Conservation (phyloP, 495 filamentous ascomycete species). For the Penicillium bialowiezense region DNA sequence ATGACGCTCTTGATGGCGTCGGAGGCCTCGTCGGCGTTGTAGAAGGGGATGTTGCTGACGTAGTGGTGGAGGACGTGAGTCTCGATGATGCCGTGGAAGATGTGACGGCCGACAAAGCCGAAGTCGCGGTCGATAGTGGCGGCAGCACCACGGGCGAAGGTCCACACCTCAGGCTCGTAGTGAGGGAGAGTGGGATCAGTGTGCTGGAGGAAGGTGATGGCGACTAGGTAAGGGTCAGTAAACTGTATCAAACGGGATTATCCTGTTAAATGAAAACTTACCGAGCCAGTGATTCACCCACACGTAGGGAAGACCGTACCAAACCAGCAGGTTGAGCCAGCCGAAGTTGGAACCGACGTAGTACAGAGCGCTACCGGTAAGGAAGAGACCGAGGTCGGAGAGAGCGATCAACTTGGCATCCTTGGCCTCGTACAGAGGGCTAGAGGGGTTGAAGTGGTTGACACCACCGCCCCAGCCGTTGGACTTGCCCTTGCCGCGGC, state of each 20-base stretch:
- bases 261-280: slow-evolving; percentile 27
- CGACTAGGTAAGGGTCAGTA: slow-evolving; percentile 36
- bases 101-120: slow-evolving; percentile 55
- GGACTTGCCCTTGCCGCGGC: slow-evolving; percentile 81
- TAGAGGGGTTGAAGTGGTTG: slow-evolving; percentile 89
- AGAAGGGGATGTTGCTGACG: slow-evolving; percentile 61
- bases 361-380: slow-evolving; percentile 55
- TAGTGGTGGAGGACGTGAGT: slow-evolving; percentile 62
- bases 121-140: slow-evolving; percentile 62
- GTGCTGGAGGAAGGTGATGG: slow-evolving; percentile 62
- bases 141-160: slow-evolving; percentile 55
- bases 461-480: slow-evolving; percentile 80
- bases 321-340: slow-evolving; percentile 80
- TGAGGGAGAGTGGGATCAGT: slow-evolving; percentile 59
- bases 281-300: slow-evolving; percentile 96
- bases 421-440: slow-evolving; percentile 88
- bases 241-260: background rate
- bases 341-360: slow-evolving; percentile 70
- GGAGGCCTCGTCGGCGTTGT: slow-evolving; percentile 59
- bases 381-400: slow-evolving; percentile 75
- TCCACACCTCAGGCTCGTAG: slow-evolving; percentile 55
- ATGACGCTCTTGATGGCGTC: slow-evolving; percentile 58
- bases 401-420: slow-evolving; percentile 78
- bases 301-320: slow-evolving; percentile 92
- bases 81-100: slow-evolving; percentile 62